Evolutionary conservation across 2,329 filamentous ascomycete genomes (phyloP), one percentile per base, ranked within the genome.

Genomic region (Zarea fungicola): DNA sequence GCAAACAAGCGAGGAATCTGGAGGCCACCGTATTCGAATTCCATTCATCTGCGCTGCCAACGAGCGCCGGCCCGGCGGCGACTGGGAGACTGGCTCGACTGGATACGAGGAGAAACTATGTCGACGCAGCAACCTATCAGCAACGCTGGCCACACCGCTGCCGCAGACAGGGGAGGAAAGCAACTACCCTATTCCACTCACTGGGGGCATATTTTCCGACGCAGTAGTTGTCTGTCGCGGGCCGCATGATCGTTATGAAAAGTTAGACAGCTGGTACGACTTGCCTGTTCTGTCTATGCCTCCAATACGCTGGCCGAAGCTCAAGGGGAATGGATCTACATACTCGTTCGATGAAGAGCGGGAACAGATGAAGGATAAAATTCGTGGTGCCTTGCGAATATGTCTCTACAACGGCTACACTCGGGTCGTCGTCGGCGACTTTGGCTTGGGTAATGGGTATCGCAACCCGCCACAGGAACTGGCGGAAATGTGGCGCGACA

Each of bases 41-140:
- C 81, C 84, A 1, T 83, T 88, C 51, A 79, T 89, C 53, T 88
- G 85, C 56, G 78, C 82, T 48, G 87, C 87, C 41, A 88, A 90
- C 66, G 86, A 90, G 62, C 86, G 84, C 60, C 75, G 84, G 31
- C 77, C 86, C 1, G 87, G 87, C 9, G 87, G 87, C n/a, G 85
- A 90, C 61, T 91, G 87, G 87, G 85, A 89, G 58, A 85, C 77
- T 6, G 75, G 74, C 52, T 73, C 68, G 11, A 63, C 68, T 3
- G 69, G 70, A 28, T 71, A 72, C 52, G 70, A 73, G 68, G 87
- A 90, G 65, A 84, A 84, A 55, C 76, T 91, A 31, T 87, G 85
- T 59, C 77, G 86, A 52, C 75, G 87, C 56, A 88, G 84, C 68
- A 89, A 85, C 54, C 76, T 91, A 28, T 84, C 84, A 6, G 81